phyloP scores from a whole-genome alignment of 306 rosid species.

The Quercus aquifolioides region DNA sequence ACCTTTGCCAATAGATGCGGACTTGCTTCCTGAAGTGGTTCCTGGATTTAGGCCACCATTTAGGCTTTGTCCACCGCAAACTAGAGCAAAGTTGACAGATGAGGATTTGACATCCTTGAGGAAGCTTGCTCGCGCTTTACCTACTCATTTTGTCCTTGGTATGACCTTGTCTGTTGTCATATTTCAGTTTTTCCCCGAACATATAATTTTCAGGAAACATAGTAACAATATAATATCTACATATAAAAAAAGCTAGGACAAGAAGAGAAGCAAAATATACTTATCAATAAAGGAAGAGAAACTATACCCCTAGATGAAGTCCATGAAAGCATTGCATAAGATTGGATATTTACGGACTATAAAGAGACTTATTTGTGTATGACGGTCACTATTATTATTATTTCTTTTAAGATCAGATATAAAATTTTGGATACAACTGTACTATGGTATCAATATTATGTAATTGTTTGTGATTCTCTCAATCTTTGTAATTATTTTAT shows the following conservation, averaged over 20 bases:
- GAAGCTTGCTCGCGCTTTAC: slow-evolving; percentile 62
- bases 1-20: slow-evolving; percentile 93
- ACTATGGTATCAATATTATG: not conserved
- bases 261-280: not conserved
- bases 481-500: not conserved
- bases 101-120: slow-evolving; percentile 65
- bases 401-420: not conserved
- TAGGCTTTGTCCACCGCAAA: slow-evolving; percentile 63
- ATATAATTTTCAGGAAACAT: not conserved
- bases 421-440: not conserved
- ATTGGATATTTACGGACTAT: not conserved
- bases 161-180: slow-evolving; percentile 21
- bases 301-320: not conserved
- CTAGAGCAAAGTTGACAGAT: slow-evolving; percentile 50
- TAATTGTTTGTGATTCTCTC: not conserved
- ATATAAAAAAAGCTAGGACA: not conserved
- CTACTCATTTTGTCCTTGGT: slow-evolving; percentile 95
- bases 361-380: not conserved
- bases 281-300: not conserved
- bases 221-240: not conserved
- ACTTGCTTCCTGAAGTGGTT: slow-evolving; percentile 74
- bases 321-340: not conserved
- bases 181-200: not conserved
- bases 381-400: not conserved
- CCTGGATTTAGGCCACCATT: slow-evolving; percentile 65